A percentile compares a stretch with the other conserved stretches of the same genome.
phyloP scores from a whole-genome alignment of 1,284 basidiomycete species.

The Inonotus hispidus region DNA sequence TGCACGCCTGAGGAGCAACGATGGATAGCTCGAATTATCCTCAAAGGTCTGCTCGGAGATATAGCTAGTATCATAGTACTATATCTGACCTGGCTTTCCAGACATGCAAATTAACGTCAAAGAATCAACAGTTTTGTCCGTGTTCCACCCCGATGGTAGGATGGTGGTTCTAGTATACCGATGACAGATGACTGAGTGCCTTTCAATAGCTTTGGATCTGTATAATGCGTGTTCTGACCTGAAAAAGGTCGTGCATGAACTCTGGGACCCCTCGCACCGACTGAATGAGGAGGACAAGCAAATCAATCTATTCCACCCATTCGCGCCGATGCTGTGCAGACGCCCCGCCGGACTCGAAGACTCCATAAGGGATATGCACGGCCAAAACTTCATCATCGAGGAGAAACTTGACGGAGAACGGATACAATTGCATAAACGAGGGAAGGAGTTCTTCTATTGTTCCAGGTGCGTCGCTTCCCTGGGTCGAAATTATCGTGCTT shows the following conservation, averaged over 20 bases:
- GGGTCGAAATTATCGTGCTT: neutral
- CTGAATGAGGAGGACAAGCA: constrained; percentile 74
- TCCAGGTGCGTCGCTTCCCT: constrained; percentile 53
- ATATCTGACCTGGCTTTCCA: constrained; percentile 25
- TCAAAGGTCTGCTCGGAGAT: constrained; percentile 61
- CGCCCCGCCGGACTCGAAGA: constrained; percentile 77
- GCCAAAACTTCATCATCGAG: constrained; percentile 76
- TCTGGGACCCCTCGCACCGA: constrained; percentile 60
- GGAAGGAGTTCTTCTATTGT: constrained; percentile 86
- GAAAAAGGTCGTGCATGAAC: constrained; percentile 82
- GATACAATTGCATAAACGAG: constrained; percentile 89
- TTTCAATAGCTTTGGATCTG: constrained; percentile 53
- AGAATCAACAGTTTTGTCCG: constrained; percentile 82
- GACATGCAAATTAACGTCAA: constrained; percentile 79
- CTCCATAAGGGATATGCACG: constrained; percentile 78
- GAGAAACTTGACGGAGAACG: constrained; percentile 96
- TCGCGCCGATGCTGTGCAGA: constrained; percentile 91
- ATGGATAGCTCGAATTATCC: constrained; percentile 90
- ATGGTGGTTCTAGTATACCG: neutral
- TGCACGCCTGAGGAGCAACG: constrained; percentile 79
- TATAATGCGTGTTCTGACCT: constrained; percentile 95
- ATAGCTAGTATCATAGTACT: neutral
- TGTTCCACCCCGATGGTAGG: constrained; percentile 79
- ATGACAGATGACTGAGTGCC: neutral
- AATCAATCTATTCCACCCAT: constrained; percentile 76